Evolutionary conservation across 305 asterid genomes (phyloP), one percentile per base, ranked within the genome.

Genomic region (Galium porrigens): DNA sequence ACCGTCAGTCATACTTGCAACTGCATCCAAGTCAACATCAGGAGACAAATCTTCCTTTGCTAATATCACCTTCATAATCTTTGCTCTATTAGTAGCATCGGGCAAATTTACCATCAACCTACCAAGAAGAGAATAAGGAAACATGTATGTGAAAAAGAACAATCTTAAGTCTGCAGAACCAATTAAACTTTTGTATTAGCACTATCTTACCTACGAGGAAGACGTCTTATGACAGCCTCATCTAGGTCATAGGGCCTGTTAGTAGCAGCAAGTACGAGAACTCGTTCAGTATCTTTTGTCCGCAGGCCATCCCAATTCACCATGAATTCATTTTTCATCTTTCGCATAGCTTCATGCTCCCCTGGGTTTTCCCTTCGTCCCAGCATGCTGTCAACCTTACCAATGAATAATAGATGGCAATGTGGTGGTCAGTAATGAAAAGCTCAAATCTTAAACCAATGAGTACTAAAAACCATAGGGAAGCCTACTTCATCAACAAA

Each of bases 251-350:
- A 81, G 14, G 85, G 85, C 67, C 85, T 78, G 52, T 81, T 81
- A 34, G 85, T 81, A 55, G 85, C 85, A 66, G 80, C 85, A 66
- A 81, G 85, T 67, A 81, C 83, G n/a, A 81, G 62, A 56, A 81
- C 83, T 57, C 85, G 78, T 63, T 81, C 83, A 62, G 71, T 81
- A 61, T 81, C 85, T 68, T 81, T 81, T 44, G 85, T 81, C 63
- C 85, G 75, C 66, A 81, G 67, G 39, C 85, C 85, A 78, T 78
- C 85, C 85, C 83, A 81, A 67, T 81, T 78, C 65, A 81, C 81
- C 85, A 81, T 81, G 74, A 81, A 81, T 49, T 81, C 83, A 71
- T 81, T 81, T 74, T 81, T 81, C 85, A 81, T 81, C 74, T 78
- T 81, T 63, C 85, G 81, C 83, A 78, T 81, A 49, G 85, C 81